These are phyloP conservation scores for Spiromastix sp. DNA, from an alignment of 2,329 filamentous ascomycete species.

Conservation along the genomic window DNA sequence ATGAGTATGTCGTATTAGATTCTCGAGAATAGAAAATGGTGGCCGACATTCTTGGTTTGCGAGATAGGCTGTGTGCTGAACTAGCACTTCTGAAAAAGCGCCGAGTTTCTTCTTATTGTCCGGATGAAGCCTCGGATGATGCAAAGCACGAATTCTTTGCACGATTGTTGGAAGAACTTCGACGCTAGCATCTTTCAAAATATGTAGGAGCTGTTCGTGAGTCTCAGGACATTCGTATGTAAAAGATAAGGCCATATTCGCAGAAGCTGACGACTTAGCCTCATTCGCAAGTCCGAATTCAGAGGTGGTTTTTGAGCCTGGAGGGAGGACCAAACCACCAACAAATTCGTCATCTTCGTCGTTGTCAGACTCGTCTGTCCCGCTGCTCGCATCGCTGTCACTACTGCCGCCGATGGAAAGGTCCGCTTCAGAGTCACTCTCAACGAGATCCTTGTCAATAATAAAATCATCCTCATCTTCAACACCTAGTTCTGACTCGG, in stretches of 20 bases:
- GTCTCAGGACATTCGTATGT: constrained; percentile 78
- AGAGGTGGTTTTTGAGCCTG: constrained; percentile 26
- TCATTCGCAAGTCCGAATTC: not conserved
- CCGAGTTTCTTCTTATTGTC: constrained; percentile 77
- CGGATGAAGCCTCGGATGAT: constrained; percentile 76
- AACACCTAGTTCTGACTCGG: constrained; percentile 47
- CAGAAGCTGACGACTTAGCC: constrained; percentile 37
- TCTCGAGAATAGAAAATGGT: constrained; percentile 63
- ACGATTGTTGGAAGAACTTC: constrained; percentile 66
- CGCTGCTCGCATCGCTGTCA: no score
- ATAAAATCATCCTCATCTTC: constrained; percentile 93
- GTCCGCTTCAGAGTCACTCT: constrained; percentile 56
- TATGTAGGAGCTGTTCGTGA: constrained; percentile 60
- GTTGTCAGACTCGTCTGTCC: no score
- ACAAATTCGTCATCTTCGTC: constrained; percentile 62
- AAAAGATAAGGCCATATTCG: constrained; percentile 54
- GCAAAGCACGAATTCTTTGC: constrained; percentile 81
- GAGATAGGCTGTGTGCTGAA: constrained; percentile 50
- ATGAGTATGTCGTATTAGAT: constrained; percentile 78
- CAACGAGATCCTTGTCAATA: constrained; percentile 79
- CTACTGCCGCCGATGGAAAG: no score
- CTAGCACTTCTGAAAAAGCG: constrained; percentile 39
- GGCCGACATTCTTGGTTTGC: constrained; percentile 40
- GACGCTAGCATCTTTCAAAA: constrained; percentile 51
- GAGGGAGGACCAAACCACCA: constrained; percentile 48